phyloP scores from a whole-genome alignment of 2,329 filamentous ascomycete genomes.

The Cercospora citrullina region DNA sequence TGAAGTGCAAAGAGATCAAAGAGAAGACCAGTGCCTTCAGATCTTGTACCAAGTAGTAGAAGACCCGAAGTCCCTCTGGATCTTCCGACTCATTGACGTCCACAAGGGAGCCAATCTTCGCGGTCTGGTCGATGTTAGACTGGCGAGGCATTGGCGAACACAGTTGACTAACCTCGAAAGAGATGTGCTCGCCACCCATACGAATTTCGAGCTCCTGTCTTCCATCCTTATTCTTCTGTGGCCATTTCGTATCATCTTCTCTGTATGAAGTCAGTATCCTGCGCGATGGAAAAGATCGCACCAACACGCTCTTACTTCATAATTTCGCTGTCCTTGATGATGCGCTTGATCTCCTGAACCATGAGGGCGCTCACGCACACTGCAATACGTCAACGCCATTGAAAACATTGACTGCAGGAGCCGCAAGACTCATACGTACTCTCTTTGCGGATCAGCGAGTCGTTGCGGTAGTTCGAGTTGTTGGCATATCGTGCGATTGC shows the following conservation, averaged over 20 bases:
- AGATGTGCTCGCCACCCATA: conserved; percentile 92
- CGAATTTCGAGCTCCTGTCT: conserved; percentile 95
- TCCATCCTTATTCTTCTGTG: conserved; percentile 98
- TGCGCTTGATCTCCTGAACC: conserved; percentile 92
- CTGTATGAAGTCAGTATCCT: conserved; percentile 47
- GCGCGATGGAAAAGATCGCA: not conserved
- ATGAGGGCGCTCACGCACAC: conserved; percentile 94
- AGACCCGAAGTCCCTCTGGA: conserved; percentile 91
- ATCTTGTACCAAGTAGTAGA: conserved; percentile 98
- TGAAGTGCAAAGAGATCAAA: conserved; percentile 94
- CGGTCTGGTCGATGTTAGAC: conserved; percentile 63
- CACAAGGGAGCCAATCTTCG: conserved; percentile 94
- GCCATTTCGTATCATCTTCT: conserved; percentile 98
- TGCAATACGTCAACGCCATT: conserved; percentile 41
- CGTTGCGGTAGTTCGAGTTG: conserved; percentile 99
- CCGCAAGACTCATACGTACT: conserved; percentile 60
- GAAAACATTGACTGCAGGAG: not conserved
- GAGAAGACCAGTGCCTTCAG: conserved; percentile 96
- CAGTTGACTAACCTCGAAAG: conserved; percentile 75
- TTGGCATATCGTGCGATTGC: conserved; percentile 96
- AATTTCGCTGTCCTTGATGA: conserved; percentile 96
- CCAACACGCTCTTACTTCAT: conserved; percentile 67
- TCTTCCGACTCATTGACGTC: conserved; percentile 96
- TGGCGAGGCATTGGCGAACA: not conserved
- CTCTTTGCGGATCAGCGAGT: conserved; percentile 98